Conservation (phyloP, 352 stramenopile genomes). For the Pythium dissimile region DNA sequence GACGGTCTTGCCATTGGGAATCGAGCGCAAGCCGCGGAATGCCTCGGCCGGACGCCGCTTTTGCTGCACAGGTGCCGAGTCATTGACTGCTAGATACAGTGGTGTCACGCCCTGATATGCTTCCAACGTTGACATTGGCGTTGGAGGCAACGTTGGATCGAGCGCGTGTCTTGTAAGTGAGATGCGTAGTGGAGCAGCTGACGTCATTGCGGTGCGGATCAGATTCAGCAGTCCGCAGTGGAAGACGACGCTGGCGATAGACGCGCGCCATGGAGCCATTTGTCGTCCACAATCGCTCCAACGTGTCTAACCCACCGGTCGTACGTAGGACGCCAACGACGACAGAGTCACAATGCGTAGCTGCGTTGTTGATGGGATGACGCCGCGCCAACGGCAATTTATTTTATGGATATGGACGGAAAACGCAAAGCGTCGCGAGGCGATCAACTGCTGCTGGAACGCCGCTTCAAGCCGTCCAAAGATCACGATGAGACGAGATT, state of each 20-base stretch:
- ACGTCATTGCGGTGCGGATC: neutral
- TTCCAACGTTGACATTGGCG: neutral
- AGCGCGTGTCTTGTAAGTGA: constrained; percentile 14
- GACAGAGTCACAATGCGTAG: no score
- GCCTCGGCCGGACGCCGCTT: neutral
- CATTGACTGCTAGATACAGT: neutral
- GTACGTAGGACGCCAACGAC: no score
- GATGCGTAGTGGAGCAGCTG: constrained; percentile 33
- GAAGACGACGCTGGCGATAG: neutral
- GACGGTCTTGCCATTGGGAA: constrained; percentile 44
- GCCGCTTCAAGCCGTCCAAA: neutral
- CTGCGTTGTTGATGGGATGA: no score
- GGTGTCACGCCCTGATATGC: neutral
- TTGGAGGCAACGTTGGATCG: neutral
- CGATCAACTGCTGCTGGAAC: neutral
- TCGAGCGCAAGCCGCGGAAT: constrained; percentile 6
- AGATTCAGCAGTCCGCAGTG: neutral
- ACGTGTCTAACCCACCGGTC: no score
- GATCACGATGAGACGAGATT: neutral
- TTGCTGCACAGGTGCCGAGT: neutral
- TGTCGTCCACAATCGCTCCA: no score
- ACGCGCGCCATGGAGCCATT: constrained; percentile 14
- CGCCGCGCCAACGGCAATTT: no score
- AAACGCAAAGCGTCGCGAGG: neutral
- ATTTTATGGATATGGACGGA: neutral